Percentiles rank a stretch among this genome's conserved stretches.
phyloP scores from a whole-genome alignment of 495 filamentous ascomycete genomes.

The Platismatia glauca region DNA sequence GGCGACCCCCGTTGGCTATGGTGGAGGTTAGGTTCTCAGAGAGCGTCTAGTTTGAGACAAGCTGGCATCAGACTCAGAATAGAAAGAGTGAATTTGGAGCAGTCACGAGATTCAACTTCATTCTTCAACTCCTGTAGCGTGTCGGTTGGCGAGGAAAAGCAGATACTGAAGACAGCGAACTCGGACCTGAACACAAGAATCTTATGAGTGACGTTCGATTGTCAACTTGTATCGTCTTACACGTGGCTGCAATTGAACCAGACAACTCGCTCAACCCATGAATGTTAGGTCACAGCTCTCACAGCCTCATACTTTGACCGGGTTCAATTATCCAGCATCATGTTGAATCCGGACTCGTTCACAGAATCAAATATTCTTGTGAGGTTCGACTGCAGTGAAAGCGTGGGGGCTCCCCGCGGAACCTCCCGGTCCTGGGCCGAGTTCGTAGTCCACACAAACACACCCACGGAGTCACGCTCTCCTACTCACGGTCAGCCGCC shows the following conservation, averaged over 20 bases:
- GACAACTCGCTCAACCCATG: background rate
- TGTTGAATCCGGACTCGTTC: background rate
- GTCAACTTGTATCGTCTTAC: background rate
- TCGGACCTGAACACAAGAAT: background rate
- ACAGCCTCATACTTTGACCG: background rate
- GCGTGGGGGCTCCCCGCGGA: background rate
- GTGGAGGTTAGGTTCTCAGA: background rate
- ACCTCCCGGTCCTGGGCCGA: background rate
- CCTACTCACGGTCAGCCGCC: background rate
- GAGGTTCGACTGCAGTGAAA: background rate
- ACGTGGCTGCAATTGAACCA: background rate
- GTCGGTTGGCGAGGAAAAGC: background rate
- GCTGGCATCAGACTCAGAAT: background rate
- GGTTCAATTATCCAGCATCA: background rate
- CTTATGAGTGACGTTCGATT: background rate
- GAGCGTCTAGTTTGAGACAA: background rate
- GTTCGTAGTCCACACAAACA: conserved; percentile 4
- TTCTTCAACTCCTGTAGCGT: background rate
- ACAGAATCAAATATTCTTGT: background rate
- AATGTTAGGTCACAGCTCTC: background rate
- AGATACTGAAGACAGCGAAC: background rate
- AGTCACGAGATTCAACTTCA: background rate
- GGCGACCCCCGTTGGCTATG: background rate
- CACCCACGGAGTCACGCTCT: background rate
- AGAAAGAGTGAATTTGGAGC: background rate